phyloP scores from a whole-genome alignment of 805 yeast species.

The Jamesozyma lodderae region DNA sequence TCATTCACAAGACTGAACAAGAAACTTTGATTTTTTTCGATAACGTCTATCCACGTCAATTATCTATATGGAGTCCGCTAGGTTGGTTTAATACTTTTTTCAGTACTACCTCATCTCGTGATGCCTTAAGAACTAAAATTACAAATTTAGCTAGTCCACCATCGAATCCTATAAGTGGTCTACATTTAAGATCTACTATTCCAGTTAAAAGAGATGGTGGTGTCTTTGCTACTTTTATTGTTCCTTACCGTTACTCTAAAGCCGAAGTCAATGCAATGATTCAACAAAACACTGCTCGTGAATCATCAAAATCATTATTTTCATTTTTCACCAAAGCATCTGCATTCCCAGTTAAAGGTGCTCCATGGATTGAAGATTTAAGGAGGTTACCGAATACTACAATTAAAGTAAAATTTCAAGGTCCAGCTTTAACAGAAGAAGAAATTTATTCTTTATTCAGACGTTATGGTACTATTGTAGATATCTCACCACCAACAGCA shows the following conservation, averaged over 20 bases:
- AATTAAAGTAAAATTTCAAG: conserved; percentile 64
- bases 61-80: conserved; percentile 38
- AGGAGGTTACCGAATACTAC: conserved; percentile 61
- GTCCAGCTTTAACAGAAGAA: conserved; percentile 68
- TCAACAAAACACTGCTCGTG: conserved; percentile 36
- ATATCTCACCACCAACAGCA: conserved; percentile 50
- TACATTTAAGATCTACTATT: conserved; percentile 49
- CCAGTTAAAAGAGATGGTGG: conserved; percentile 86
- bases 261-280: conserved; percentile 47
- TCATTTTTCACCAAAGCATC: conserved; percentile 42
- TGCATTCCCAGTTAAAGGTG: conserved; percentile 73
- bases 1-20: conserved; percentile 40
- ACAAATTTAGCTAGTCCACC: conserved; percentile 33
- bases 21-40: conserved; percentile 51
- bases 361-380: conserved; percentile 94
- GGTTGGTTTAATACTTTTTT: conserved; percentile 36
- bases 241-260: conserved; percentile 43
- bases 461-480: conserved; percentile 76
- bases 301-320: conserved; percentile 31
- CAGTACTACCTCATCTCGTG: conserved; percentile 30
- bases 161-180: conserved; percentile 30
- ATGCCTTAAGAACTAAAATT: conserved; percentile 35
- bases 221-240: conserved; percentile 70
- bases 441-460: conserved; percentile 72
- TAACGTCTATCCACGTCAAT: conserved; percentile 41